Evolutionary conservation across 441 rosid species (phyloP), one percentile per base, ranked within the genome.

Genomic region (Corymbia citriodora): DNA sequence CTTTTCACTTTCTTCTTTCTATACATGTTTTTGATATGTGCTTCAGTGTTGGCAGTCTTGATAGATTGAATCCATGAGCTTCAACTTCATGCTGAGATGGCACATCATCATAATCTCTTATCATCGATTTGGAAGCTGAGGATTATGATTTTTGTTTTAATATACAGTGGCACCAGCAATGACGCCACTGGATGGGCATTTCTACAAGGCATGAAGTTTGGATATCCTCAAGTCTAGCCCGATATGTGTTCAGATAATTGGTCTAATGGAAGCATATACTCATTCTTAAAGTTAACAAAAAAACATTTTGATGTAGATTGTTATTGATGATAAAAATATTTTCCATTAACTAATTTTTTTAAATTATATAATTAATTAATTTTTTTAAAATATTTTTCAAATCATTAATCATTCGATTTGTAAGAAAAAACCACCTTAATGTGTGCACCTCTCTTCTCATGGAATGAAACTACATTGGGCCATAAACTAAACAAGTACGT

Each of bases 21-120:
- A 55, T 55, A 19, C 27, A 8, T 55, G 61, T 55, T 18, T 10
- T 55, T 21, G 25, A 55, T 55, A 19, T 59, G 14, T 59, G 65
- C 15, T 59, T 2, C 2, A 1, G 14, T 11, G 29, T 9, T 10
- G 29, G 13, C 7, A 0, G 3, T 59, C 4, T 59, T 23, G 29
- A 59, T 59, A 59, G 65, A 59, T 59, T 59, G 65, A 59, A 25
- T 25, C 29, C 65, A 59, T 0, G 1, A 59, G 0, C 29, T 59
- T 59, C 65, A 25, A 59, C 65, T 59, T 61, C 68, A 61, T 25
- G 11, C 68, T 61, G 25, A 8, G n/a, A 61, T 61, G 68, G n/a
- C 31, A 11, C 1, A 61, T 61, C 68, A 10, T 61, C 31, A 1
- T 61, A 1, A 61, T 2, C 68, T 61, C 68, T 61, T 25, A 61